Percentiles rank a stretch among this genome's conserved stretches.
phyloP scores from a whole-genome alignment of 2,329 filamentous ascomycete genomes.

The Exophiala sp. region DNA sequence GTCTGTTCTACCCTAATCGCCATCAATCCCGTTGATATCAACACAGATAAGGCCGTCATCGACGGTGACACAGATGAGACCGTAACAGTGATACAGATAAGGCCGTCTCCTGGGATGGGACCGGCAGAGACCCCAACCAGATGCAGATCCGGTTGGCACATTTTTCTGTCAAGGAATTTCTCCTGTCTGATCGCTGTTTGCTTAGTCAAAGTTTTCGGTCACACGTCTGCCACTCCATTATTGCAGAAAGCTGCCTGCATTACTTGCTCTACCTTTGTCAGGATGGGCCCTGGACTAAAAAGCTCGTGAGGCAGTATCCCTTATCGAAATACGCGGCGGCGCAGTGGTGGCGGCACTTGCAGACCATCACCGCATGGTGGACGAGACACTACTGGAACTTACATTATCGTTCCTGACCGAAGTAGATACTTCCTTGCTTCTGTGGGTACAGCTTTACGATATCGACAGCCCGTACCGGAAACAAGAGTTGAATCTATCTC shows the following conservation, averaged over 20 bases:
- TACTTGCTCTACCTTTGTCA: slow-evolving; percentile 9
- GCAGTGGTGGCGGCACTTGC: slow-evolving; percentile 12
- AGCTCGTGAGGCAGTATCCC: slow-evolving; percentile 1
- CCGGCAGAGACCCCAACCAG: background rate
- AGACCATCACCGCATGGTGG: background rate
- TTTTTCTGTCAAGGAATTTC: slow-evolving; percentile 30
- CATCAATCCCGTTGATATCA: slow-evolving; percentile 1
- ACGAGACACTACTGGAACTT: background rate
- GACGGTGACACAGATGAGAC: background rate
- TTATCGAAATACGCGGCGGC: slow-evolving; percentile 5
- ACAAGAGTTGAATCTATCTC: too few relatives aligned
- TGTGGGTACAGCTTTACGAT: slow-evolving; percentile 13
- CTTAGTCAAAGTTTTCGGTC: background rate
- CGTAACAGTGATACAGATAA: background rate
- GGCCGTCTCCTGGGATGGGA: background rate
- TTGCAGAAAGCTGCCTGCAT: slow-evolving; percentile 13
- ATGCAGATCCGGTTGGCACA: slow-evolving; percentile 26
- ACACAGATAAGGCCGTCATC: background rate
- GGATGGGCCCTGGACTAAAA: slow-evolving; percentile 2
- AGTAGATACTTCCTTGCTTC: background rate
- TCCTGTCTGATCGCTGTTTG: slow-evolving; percentile 11
- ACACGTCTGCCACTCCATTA: slow-evolving; percentile 5
- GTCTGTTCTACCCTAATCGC: slow-evolving; percentile 27
- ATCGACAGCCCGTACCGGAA: background rate
- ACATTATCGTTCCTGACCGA: slow-evolving; percentile 1